These are phyloP conservation scores for Populus tremula DNA, from an alignment of 345 rosid genomes.

Conservation along the genomic window DNA sequence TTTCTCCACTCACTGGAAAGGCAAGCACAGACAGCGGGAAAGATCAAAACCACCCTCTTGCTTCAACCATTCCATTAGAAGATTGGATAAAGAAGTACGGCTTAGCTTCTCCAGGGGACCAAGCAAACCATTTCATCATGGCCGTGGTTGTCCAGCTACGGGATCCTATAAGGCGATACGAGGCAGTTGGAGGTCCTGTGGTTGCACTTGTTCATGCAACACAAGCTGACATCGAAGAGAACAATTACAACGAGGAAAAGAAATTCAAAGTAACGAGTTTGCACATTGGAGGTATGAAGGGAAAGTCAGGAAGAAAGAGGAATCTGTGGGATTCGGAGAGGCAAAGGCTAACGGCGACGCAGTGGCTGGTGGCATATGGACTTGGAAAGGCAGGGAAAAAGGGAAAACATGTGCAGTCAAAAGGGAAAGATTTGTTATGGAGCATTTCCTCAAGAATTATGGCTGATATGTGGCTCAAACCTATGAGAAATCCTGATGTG, in stretches of 20 bases:
- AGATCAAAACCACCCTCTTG: conserved; percentile 44
- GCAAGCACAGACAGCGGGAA: conserved; percentile 21
- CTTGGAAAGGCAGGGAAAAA: conserved; percentile 60
- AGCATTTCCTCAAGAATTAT: conserved; percentile 84
- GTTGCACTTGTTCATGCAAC: conserved; percentile 58
- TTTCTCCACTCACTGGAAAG: conserved; percentile 49
- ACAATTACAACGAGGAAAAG: conserved; percentile 46
- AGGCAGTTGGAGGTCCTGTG: conserved; percentile 77
- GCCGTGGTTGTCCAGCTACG: conserved; percentile 62
- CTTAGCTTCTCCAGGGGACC: conserved; percentile 25
- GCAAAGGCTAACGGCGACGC: conserved; percentile 79
- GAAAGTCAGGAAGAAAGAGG: conserved; percentile 41
- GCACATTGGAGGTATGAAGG: conserved; percentile 68
- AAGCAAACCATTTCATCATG: conserved; percentile 36
- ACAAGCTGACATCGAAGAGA: conserved; percentile 20
- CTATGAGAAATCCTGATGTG: conserved; percentile 86
- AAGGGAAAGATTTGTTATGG: conserved; percentile 62
- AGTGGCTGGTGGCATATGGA: conserved; percentile 78
- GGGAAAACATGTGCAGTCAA: conserved; percentile 39
- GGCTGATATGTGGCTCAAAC: conserved; percentile 97
- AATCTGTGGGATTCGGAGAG: conserved; percentile 58
- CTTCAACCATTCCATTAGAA: conserved; percentile 58
- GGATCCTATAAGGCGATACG: conserved; percentile 84
- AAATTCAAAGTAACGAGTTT: conserved; percentile 56
- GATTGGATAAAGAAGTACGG: conserved; percentile 50